Evolutionary conservation across 2,329 filamentous ascomycete species (phyloP).

Genomic region (Orbilia oligospora): DNA sequence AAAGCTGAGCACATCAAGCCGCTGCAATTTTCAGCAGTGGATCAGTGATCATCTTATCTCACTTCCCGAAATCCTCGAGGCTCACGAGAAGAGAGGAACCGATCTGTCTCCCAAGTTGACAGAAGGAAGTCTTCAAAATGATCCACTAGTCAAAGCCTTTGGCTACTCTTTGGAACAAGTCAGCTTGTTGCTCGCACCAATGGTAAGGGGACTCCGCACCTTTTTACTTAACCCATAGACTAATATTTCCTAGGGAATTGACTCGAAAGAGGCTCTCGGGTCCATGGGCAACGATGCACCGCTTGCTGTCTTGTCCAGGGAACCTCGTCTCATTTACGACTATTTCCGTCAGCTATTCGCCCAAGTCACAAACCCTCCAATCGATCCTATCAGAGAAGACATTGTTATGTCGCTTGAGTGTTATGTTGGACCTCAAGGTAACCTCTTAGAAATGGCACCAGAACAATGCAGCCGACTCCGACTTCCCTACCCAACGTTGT

Average conservation of each 20-base stretch:
- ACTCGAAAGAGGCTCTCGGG: conserved; percentile 95
- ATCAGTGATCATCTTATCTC: conserved; percentile 87
- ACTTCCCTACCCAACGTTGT: conserved; percentile 88
- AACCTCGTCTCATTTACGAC: conserved; percentile 89
- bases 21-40: conserved; percentile 90
- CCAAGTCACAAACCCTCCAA: conserved; percentile 97
- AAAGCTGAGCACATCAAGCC: conserved; percentile 87
- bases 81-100: conserved; percentile 71
- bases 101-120: conserved; percentile 79
- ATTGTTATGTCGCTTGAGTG: conserved; percentile 98
- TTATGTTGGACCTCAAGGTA: conserved; percentile 95
- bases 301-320: conserved; percentile 88
- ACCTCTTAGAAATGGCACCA: conserved; percentile 91
- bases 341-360: conserved; percentile 99
- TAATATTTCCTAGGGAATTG: conserved; percentile 74
- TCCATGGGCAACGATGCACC: conserved; percentile 99
- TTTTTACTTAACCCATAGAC: conserved; percentile 11
- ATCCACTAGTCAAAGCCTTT: conserved; percentile 85
- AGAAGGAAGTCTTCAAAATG: conserved; percentile 81
- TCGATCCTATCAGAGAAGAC: conserved; percentile 95
- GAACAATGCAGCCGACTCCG: conserved; percentile 88
- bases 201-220: conserved; percentile 69
- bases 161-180: conserved; percentile 97
- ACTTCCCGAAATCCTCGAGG: conserved; percentile 80
- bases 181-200: conserved; percentile 88